Evolutionary conservation across 345 rosid species (phyloP).

Genomic region (Citrus inodora): DNA sequence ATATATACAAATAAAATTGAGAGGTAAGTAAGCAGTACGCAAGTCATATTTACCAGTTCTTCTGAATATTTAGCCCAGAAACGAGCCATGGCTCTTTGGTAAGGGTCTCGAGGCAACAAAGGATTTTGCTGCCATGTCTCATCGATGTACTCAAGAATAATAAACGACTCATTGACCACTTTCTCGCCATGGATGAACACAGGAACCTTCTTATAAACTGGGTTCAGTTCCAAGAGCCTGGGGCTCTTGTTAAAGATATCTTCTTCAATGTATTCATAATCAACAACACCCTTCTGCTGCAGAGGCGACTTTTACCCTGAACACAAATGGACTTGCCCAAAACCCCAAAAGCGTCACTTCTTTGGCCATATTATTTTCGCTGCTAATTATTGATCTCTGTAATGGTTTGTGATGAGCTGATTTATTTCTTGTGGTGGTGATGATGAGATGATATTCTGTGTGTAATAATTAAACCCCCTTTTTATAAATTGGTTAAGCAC

Average conservation of each 20-base stretch:
- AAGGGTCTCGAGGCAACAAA: slow-evolving; percentile 34
- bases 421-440: no score
- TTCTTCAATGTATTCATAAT: slow-evolving; percentile 22
- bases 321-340: slow-evolving; percentile 16
- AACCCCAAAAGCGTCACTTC: slow-evolving; percentile 20
- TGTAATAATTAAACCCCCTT: no score
- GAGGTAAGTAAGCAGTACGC: neutral
- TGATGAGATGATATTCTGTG: no score
- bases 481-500: no score
- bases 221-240: slow-evolving; percentile 14
- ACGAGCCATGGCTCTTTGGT: slow-evolving; percentile 30
- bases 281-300: slow-evolving; percentile 17
- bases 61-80: slow-evolving; percentile 35
- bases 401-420: no score
- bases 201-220: slow-evolving; percentile 13
- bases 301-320: slow-evolving; percentile 16
- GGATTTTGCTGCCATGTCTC: slow-evolving; percentile 35
- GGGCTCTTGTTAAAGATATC: slow-evolving; percentile 17
- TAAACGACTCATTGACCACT: slow-evolving; percentile 7
- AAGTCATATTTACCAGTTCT: slow-evolving; percentile 18
- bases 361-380: neutral
- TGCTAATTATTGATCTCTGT: no score
- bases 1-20: no score
- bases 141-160: slow-evolving; percentile 29
- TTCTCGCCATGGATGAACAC: slow-evolving; percentile 16